Conservation (phyloP, 768 basidiomycete species). For the Ramaria rubella region DNA sequence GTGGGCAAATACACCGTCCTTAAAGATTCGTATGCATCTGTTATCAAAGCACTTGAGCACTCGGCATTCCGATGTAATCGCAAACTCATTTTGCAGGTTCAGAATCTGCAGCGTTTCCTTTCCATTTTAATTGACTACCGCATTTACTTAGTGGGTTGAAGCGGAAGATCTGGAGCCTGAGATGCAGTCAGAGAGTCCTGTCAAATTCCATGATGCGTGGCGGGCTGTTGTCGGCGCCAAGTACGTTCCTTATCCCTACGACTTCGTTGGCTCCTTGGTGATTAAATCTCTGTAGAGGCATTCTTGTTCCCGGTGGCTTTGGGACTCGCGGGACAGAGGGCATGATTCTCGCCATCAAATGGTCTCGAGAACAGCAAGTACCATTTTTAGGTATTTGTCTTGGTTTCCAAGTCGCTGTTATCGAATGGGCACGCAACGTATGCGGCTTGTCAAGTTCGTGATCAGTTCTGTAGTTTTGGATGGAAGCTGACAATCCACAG, state of each 20-base stretch:
- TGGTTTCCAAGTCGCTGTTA: conserved; percentile 93
- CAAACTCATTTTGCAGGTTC: conserved; percentile 73
- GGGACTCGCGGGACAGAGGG: conserved; percentile 91
- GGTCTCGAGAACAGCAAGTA: conserved; percentile 89
- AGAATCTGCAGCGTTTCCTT: conserved; percentile 18
- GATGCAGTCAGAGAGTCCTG: conserved; percentile 72
- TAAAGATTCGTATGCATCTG: conserved; percentile 98
- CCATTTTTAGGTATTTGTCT: conserved; percentile 97
- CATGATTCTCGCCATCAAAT: conserved; percentile 97
- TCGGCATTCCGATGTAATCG: conserved; percentile 88
- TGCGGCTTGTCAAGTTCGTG: conserved; percentile 57
- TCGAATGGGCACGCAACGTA: conserved; percentile 90
- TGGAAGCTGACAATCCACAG: conserved; percentile 32
- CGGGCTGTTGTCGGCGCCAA: conserved; percentile 81
- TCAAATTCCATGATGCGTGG: conserved; percentile 94
- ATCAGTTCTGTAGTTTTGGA: neutral
- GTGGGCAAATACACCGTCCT: conserved; percentile 98
- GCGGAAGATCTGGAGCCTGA: conserved; percentile 85
- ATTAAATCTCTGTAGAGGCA: conserved; percentile 52
- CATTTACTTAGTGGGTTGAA: conserved; percentile 76
- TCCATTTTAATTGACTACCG: neutral
- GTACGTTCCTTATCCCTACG: conserved; percentile 39
- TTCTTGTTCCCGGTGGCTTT: conserved; percentile 96
- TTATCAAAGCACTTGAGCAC: conserved; percentile 94
- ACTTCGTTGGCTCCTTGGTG: neutral